Base-by-base conservation (phyloP, 2,329 filamentous ascomycete genomes). In the Xylariaceae sp. region DNA sequence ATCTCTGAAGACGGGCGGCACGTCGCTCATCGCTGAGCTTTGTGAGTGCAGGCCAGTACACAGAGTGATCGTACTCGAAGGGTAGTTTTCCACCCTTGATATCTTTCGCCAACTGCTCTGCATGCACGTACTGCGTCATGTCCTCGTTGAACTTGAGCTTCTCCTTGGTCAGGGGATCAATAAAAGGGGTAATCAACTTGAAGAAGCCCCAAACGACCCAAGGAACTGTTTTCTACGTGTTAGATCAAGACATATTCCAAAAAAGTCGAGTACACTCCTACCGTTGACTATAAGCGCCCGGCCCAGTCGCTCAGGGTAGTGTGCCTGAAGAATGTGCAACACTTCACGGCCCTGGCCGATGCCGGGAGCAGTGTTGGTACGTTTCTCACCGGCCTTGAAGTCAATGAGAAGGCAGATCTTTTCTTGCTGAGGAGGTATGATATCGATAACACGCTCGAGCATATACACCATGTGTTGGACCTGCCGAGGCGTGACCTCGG, bases 141-240 rank as follows among this genome's bases (percentile, higher is more conserved):
- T 95, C 89, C 74, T 96, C 92, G 79, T 97, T 97, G 82, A 96
- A 97, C 78, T 94, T 95, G 78, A 99, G 87, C 80, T 99, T 99
- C 71, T 94, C 87, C 60, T 89, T 86, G 8, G 94, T 99, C 68
- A 92, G 78, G 6, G 94, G 94, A 75, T 99, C 94, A 76, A 99
- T 96, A 76, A 99, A 97, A 45, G 93, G 92, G 3, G 86, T 92
- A 76, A 99, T 92, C 68, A 97, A 79, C 76, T 96, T 97, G 82
- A 97, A 96, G 82, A 99, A 99, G 54, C 89, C 89, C 74, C 85
- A 88, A 62, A 97, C 90, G 64, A 96, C 83, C 86, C 90, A 97
- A 0, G 93, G 93, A 53, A 96, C 90, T 93, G 64, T 53, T 58
- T 41, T 18, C 15, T 51, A 1, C 11, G 11, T 18, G 49, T 68